phyloP scores from a whole-genome alignment of 441 rosid species.

The Raphanus hybrid region DNA sequence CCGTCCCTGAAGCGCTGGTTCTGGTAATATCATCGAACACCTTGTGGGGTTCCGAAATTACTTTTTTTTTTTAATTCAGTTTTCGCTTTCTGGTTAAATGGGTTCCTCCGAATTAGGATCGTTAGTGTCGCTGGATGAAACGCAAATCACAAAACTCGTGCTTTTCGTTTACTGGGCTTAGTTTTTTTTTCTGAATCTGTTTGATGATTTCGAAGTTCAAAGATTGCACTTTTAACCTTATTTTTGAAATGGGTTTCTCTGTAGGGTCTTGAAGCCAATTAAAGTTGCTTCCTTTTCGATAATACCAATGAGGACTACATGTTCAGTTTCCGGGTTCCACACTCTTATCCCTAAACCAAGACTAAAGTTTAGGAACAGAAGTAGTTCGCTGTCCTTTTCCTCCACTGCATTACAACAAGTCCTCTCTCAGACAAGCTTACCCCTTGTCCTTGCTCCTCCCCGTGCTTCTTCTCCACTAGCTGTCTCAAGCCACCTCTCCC shows the following conservation, averaged over 20 bases:
- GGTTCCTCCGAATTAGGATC: not conserved
- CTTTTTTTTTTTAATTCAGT: not conserved
- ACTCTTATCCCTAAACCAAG: slow-evolving; percentile 31
- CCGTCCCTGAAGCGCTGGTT: not conserved
- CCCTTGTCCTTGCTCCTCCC: slow-evolving; percentile 47
- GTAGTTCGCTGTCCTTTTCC: no score
- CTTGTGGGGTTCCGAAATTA: slow-evolving; percentile 21
- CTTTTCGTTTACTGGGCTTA: not conserved
- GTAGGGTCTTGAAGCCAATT: slow-evolving; percentile 27
- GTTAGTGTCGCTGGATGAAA: not conserved
- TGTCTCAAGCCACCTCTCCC: slow-evolving; percentile 50
- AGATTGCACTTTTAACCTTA: not conserved
- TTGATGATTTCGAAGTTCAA: slow-evolving; percentile 24
- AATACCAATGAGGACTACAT: slow-evolving; percentile 45
- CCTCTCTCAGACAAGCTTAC: no score
- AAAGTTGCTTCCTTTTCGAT: slow-evolving; percentile 26
- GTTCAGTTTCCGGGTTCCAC: slow-evolving; percentile 45
- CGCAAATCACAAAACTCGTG: not conserved
- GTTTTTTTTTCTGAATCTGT: not conserved
- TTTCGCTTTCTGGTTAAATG: not conserved
- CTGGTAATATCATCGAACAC: slow-evolving; percentile 44
- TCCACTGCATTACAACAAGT: slow-evolving; percentile 1
- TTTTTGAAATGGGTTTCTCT: not conserved
- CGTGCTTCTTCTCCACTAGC: slow-evolving; percentile 46
- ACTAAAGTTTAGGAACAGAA: no score